Evolutionary conservation across 192 early-diverging fungal genomes (phyloP).

Genomic region (Linnemannia schmuckeri): DNA sequence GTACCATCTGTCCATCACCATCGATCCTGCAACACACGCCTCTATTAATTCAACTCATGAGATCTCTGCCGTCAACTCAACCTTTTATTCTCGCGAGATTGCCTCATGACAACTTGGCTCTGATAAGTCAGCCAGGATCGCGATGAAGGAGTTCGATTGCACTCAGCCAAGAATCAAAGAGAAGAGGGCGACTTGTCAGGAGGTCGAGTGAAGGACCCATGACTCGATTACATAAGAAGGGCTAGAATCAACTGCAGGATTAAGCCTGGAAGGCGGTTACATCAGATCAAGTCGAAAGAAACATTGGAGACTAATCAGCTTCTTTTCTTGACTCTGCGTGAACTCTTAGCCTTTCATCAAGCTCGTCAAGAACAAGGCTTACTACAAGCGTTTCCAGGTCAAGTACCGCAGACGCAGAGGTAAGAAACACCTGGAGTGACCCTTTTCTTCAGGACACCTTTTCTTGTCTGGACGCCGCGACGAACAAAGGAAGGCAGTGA

Average conservation of each 20-base stretch:
- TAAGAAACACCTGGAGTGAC: slow-evolving; percentile 48
- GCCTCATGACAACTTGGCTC: not conserved
- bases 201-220: not conserved
- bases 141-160: too few species aligned
- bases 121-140: too few species aligned
- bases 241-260: too few species aligned
- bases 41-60: not conserved
- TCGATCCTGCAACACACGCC: not conserved
- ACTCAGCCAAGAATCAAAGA: not conserved
- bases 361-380: slow-evolving; percentile 98
- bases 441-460: not conserved
- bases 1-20: not conserved
- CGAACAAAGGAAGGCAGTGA: not conserved
- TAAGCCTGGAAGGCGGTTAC: not conserved
- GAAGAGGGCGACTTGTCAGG: not conserved
- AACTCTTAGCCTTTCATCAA: slow-evolving; percentile 75
- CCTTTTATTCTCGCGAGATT: not conserved
- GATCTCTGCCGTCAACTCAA: too few species aligned
- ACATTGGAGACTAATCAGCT: not conserved
- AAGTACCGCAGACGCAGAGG: slow-evolving; percentile 99
- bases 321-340: not conserved
- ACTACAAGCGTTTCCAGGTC: slow-evolving; percentile 99
- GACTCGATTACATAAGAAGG: too few species aligned
- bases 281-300: not conserved
- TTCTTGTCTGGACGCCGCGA: not conserved